These are phyloP conservation scores for Stramenopiles sp. DNA, from an alignment of 352 stramenopile species.

Conservation along the genomic window DNA sequence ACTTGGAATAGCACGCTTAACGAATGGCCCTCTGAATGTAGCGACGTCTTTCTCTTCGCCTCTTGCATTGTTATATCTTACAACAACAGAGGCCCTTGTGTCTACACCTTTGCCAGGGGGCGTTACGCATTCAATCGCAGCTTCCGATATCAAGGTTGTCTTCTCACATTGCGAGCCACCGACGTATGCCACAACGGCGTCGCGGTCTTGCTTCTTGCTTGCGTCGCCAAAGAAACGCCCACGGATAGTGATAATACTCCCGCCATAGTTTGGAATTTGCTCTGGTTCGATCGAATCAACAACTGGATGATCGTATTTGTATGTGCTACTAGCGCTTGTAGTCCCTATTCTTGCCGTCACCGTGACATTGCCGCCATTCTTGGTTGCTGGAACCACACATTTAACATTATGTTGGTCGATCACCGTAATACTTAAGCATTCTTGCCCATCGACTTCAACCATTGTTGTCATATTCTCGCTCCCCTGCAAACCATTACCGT, in stretches of 20 bases:
- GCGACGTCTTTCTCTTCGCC: too few species aligned
- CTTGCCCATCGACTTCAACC: background rate
- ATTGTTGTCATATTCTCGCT: background rate
- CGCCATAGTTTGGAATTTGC: background rate
- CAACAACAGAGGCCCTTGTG: background rate
- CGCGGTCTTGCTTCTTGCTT: background rate
- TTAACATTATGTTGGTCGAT: too few species aligned
- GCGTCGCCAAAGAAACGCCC: background rate
- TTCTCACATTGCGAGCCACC: background rate
- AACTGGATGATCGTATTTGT: background rate
- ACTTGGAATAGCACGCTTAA: too few species aligned
- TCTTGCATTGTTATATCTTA: too few species aligned
- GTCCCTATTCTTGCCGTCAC: background rate
- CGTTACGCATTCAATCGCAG: background rate
- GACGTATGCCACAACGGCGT: background rate
- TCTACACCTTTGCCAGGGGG: background rate
- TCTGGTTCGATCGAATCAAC: background rate
- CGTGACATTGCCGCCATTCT: background rate
- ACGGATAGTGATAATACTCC: background rate
- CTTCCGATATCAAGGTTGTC: background rate
- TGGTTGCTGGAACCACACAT: background rate
- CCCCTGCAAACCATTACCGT: background rate
- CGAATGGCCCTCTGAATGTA: too few species aligned
- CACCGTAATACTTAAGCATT: background rate
- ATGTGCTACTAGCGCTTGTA: background rate